phyloP scores from a whole-genome alignment of 768 basidiomycete species.

The Rhizopogon vulgaris region DNA sequence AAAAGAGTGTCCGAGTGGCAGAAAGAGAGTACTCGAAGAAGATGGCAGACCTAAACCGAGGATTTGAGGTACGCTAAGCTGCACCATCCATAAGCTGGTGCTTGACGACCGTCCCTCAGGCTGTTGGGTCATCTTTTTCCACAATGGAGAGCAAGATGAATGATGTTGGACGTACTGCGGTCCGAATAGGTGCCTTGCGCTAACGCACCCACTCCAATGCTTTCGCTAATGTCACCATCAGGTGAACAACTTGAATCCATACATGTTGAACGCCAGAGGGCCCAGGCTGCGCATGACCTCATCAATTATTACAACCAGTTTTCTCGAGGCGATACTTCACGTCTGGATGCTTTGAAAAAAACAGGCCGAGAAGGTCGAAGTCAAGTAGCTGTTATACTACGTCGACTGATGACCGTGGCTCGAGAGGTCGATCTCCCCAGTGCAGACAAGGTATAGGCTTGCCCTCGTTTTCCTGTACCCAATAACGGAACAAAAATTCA shows the following conservation, averaged over 20 bases:
- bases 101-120: slow-evolving; percentile 36
- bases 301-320: slow-evolving; percentile 95
- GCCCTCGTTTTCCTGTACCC: neutral
- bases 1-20: slow-evolving; percentile 81
- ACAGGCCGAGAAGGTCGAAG: slow-evolving; percentile 86
- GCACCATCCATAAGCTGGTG: neutral
- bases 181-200: slow-evolving; percentile 71
- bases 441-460: slow-evolving; percentile 60
- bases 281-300: slow-evolving; percentile 90
- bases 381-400: slow-evolving; percentile 80
- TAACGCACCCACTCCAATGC: neutral
- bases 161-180: slow-evolving; percentile 89
- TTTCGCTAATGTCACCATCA: slow-evolving; percentile 23
- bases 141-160: slow-evolving; percentile 90
- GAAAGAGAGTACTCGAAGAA: slow-evolving; percentile 94
- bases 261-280: slow-evolving; percentile 85
- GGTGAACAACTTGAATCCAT: slow-evolving; percentile 95
- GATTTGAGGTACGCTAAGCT: slow-evolving; percentile 72
- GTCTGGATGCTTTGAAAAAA: slow-evolving; percentile 72
- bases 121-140: slow-evolving; percentile 80
- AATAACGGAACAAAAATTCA: slow-evolving; percentile 20
- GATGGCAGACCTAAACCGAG: slow-evolving; percentile 86
- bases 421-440: slow-evolving; percentile 88
- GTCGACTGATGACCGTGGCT: slow-evolving; percentile 80
- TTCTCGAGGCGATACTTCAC: slow-evolving; percentile 69